Percentiles rank a stretch among this genome's conserved stretches.
These are phyloP conservation scores for Sodiomyces alkalinus DNA, from an alignment of 2,329 filamentous ascomycete genomes.

Conservation along the genomic window DNA sequence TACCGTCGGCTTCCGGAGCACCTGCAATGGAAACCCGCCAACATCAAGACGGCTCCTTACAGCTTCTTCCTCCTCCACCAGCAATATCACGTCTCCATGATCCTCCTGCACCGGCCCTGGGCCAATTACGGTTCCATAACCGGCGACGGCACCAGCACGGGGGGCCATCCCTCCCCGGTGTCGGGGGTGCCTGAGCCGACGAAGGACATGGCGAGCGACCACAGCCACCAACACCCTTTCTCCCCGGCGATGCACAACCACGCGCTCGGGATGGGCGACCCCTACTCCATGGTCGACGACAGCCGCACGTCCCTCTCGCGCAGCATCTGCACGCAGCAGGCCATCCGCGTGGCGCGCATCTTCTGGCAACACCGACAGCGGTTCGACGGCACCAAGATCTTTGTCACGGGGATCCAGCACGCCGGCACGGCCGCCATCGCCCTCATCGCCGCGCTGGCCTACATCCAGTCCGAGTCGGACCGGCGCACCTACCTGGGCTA, in stretches of 20 bases:
- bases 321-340: constrained; percentile 38
- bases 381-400: constrained; percentile 34
- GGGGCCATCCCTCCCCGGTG: constrained; percentile 17
- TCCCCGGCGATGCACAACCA: constrained; percentile 10
- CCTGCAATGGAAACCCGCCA: constrained; percentile 31
- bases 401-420: constrained; percentile 35
- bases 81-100: constrained; percentile 37
- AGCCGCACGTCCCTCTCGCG: constrained; percentile 29
- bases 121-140: constrained; percentile 30
- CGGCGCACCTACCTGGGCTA: constrained; percentile 26
- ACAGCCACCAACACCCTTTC: constrained; percentile 8
- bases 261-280: constrained; percentile 15
- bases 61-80: constrained; percentile 39
- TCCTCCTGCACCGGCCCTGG: constrained; percentile 37
- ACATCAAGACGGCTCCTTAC: constrained; percentile 31
- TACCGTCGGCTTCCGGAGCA: constrained; percentile 34
- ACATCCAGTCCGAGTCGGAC: constrained; percentile 19
- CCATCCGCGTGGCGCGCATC: constrained; percentile 34
- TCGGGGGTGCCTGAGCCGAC: constrained; percentile 4
- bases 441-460: constrained; percentile 31
- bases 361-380: constrained; percentile 39
- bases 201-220: background rate
- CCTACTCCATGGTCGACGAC: constrained; percentile 21
- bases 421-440: constrained; percentile 38
- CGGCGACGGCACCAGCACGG: constrained; percentile 14